phyloP scores from a whole-genome alignment of 306 rosid genomes.

The Herpetospermum pedunculosum region DNA sequence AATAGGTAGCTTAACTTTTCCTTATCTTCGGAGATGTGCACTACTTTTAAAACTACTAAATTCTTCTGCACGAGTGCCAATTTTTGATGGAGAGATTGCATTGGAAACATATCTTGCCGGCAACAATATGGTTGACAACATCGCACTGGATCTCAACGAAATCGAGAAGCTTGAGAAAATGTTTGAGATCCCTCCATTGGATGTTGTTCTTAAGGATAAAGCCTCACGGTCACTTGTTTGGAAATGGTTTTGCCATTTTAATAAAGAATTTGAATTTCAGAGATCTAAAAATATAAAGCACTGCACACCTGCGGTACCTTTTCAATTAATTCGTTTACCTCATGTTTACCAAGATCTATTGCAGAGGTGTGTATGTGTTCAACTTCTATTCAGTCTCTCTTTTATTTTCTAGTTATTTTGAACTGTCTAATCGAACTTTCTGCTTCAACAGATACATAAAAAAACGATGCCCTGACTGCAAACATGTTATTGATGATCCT shows the following conservation, averaged over 20 bases:
- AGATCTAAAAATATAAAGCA: conserved; percentile 29
- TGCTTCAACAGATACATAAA: conserved; percentile 55
- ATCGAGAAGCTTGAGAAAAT: conserved; percentile 59
- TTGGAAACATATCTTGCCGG: conserved; percentile 34
- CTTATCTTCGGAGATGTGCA: conserved; percentile 88
- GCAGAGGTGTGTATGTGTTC: conserved; percentile 70
- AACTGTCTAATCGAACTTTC: background rate
- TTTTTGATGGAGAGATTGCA: conserved; percentile 39
- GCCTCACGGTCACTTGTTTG: conserved; percentile 38
- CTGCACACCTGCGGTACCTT: conserved; percentile 72
- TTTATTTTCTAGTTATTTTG: background rate
- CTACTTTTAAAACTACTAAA: conserved; percentile 55
- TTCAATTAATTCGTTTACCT: conserved; percentile 76
- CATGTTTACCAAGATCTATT: conserved; percentile 75
- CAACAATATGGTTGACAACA: conserved; percentile 32
- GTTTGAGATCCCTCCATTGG: conserved; percentile 70
- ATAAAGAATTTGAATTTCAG: conserved; percentile 38
- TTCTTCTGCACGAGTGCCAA: conserved; percentile 51
- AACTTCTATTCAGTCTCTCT: background rate
- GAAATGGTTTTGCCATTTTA: conserved; percentile 65
- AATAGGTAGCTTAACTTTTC: conserved; percentile 55
- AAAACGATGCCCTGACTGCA: conserved; percentile 64
- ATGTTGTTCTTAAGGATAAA: conserved; percentile 59
- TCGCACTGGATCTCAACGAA: conserved; percentile 40
- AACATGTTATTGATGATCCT: conserved; percentile 56